Evolutionary conservation across 192 early-diverging fungal genomes (phyloP).

Genomic region (Umbelopsis sp.): DNA sequence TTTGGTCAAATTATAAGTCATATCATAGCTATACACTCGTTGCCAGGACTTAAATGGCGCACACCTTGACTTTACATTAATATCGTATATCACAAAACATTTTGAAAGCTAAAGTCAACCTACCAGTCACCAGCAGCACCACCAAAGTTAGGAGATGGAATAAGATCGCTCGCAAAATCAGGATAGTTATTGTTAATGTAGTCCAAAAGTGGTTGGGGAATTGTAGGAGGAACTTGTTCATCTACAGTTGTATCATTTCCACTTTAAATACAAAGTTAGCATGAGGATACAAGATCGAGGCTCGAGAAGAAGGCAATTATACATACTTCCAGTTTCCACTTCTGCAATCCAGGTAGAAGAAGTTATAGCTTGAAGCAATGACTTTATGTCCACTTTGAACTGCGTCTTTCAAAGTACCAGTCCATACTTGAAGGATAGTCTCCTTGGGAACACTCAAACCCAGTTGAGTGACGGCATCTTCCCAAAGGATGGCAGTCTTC

Average conservation of each 20-base stretch:
- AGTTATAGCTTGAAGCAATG: slow-evolving; percentile 64
- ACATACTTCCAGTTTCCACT: slow-evolving; percentile 70
- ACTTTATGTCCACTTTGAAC: slow-evolving; percentile 63
- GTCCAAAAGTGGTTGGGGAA: slow-evolving; percentile 32
- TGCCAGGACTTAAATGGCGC: slow-evolving; percentile 79
- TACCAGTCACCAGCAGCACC: slow-evolving; percentile 67
- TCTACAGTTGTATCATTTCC: slow-evolving; percentile 62
- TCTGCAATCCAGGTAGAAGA: slow-evolving; percentile 82
- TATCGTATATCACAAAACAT: not conserved
- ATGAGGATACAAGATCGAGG: no score
- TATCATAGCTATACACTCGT: slow-evolving; percentile 72
- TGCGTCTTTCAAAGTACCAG: slow-evolving; percentile 61
- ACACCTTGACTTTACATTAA: slow-evolving; percentile 42
- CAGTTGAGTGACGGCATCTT: slow-evolving; percentile 58
- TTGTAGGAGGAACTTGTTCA: slow-evolving; percentile 34
- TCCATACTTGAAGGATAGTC: slow-evolving; percentile 74
- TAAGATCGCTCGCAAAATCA: slow-evolving; percentile 29
- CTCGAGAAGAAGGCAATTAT: not conserved
- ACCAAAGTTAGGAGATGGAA: slow-evolving; percentile 40
- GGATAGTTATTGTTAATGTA: slow-evolving; percentile 9
- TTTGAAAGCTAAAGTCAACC: not conserved
- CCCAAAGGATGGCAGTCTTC: slow-evolving; percentile 75
- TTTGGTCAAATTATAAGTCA: slow-evolving; percentile 52
- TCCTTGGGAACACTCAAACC: slow-evolving; percentile 54
- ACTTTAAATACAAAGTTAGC: slow-evolving; percentile 19